Percentiles rank a stretch among this genome's conserved stretches.
These are phyloP conservation scores for Lathyrus sativus DNA, from an alignment of 306 rosid genomes.

Conservation along the genomic window DNA sequence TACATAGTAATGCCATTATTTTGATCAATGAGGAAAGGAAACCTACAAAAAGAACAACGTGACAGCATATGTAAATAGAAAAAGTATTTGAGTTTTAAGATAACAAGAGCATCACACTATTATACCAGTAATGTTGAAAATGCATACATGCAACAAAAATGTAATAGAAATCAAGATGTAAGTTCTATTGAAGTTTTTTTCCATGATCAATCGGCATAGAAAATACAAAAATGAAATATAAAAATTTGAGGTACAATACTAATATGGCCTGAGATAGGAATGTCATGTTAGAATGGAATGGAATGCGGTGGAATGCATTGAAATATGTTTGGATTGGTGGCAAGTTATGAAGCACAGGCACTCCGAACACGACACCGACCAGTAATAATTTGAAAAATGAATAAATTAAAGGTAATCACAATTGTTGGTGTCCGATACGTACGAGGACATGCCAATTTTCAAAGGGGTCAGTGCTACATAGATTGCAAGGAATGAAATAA, in stretches of 20 bases:
- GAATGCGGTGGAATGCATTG: background rate
- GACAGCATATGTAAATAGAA: slow-evolving; percentile 13
- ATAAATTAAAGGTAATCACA: too few species aligned
- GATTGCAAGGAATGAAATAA: background rate
- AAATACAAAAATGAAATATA: background rate
- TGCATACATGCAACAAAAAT: slow-evolving; percentile 1
- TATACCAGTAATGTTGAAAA: slow-evolving; percentile 13
- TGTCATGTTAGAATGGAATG: background rate
- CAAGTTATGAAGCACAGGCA: too few species aligned
- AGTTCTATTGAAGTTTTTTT: slow-evolving; percentile 9
- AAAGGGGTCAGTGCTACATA: too few species aligned
- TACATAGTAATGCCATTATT: slow-evolving; percentile 64
- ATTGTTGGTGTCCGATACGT: too few species aligned
- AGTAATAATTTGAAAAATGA: too few species aligned
- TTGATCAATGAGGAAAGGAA: slow-evolving; percentile 86
- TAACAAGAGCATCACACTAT: slow-evolving; percentile 6
- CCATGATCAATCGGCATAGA: background rate
- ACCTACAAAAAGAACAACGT: slow-evolving; percentile 57
- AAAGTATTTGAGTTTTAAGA: slow-evolving; percentile 27
- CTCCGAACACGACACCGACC: too few species aligned
- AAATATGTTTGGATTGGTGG: background rate
- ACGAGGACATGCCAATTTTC: too few species aligned
- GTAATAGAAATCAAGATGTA: slow-evolving; percentile 16
- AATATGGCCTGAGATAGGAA: background rate
- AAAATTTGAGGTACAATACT: background rate